Percentiles rank a stretch among this genome's conserved stretches.
phyloP scores from a whole-genome alignment of 1,284 basidiomycete genomes.

The Serendipita sp. region DNA sequence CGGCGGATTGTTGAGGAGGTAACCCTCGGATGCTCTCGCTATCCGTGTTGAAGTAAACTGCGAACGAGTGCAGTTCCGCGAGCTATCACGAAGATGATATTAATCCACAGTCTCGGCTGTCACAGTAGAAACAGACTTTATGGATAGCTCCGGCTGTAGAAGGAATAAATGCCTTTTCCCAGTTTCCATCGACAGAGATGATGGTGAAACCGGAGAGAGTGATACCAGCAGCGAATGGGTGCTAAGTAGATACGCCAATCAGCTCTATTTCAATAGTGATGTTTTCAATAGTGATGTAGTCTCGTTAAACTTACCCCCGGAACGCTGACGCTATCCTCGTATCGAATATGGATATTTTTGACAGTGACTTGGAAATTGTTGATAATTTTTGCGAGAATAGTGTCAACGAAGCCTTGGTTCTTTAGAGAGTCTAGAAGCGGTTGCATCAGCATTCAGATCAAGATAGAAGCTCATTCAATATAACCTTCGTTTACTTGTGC shows the following conservation, averaged over 20 bases:
- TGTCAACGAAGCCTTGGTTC: slow-evolving; percentile 62
- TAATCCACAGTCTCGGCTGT: background rate
- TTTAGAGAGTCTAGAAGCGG: background rate
- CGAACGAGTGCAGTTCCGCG: slow-evolving; percentile 75
- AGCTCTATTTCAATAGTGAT: background rate
- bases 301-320: slow-evolving; percentile 52
- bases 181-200: slow-evolving; percentile 82
- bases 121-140: slow-evolving; percentile 40
- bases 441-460: background rate
- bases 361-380: slow-evolving; percentile 96
- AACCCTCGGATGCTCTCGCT: slow-evolving; percentile 67
- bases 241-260: slow-evolving; percentile 29
- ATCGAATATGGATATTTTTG: slow-evolving; percentile 89
- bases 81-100: slow-evolving; percentile 35
- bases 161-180: slow-evolving; percentile 93
- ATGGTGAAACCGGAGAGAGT: slow-evolving; percentile 90
- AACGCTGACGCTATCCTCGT: slow-evolving; percentile 89
- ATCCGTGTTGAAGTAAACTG: slow-evolving; percentile 95
- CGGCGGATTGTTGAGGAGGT: slow-evolving; percentile 51
- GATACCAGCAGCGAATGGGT: slow-evolving; percentile 87
- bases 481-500: slow-evolving; percentile 38
- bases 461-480: slow-evolving; percentile 8
- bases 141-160: slow-evolving; percentile 81
- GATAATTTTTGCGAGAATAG: slow-evolving; percentile 80
- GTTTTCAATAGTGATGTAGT: background rate